Evolutionary conservation across 1,284 basidiomycete species (phyloP).

Genomic region (Trametes versicolor): DNA sequence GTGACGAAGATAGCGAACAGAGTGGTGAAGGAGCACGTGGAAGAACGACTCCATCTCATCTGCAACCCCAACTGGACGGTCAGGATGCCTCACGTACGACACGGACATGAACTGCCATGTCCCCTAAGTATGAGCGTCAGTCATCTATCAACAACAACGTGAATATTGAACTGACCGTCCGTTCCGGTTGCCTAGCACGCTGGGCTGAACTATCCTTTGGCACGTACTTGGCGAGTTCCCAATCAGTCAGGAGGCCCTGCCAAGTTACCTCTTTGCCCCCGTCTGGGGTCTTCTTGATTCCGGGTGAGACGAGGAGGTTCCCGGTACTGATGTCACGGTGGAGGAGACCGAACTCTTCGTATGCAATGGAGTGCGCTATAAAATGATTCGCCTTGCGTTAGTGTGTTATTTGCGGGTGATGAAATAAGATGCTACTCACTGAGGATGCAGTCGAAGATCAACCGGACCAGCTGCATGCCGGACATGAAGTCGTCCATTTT

Average conservation of each 20-base stretch:
- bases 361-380: slow-evolving; percentile 13
- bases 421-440: slow-evolving; percentile 5
- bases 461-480: slow-evolving; percentile 8
- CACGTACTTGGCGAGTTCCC: slow-evolving; percentile 21
- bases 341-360: background rate
- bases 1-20: slow-evolving; percentile 1
- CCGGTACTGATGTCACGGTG: slow-evolving; percentile 31
- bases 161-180: too few relatives aligned
- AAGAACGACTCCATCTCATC: slow-evolving; percentile 25
- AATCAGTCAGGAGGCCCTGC: slow-evolving; percentile 23
- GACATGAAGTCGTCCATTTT: background rate
- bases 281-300: background rate
- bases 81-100: background rate
- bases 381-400: too few relatives aligned
- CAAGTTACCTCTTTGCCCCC: background rate
- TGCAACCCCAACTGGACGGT: background rate
- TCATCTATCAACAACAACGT: background rate
- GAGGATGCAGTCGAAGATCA: slow-evolving; percentile 6
- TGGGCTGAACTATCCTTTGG: background rate
- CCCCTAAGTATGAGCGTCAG: slow-evolving; percentile 2
- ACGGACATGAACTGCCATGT: slow-evolving; percentile 20
- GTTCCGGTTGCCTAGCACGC: slow-evolving; percentile 2
- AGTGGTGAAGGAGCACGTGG: slow-evolving; percentile 18
- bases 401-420: too few relatives aligned
- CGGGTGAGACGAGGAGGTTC: slow-evolving; percentile 25